Conservation (phyloP, 805 yeast species). For the Metschnikowia shivogae region DNA sequence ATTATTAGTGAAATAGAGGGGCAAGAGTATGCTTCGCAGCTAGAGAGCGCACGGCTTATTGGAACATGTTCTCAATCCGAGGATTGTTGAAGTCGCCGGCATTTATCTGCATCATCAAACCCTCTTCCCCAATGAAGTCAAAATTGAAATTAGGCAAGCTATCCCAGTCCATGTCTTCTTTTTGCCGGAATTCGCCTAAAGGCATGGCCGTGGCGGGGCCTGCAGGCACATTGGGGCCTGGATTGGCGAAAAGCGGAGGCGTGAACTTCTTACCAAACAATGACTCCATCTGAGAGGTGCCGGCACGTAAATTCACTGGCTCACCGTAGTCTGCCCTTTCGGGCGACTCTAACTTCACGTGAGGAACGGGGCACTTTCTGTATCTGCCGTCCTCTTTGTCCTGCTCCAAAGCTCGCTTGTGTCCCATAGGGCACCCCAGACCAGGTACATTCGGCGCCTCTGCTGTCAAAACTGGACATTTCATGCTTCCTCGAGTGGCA, state of each 20-base stretch:
- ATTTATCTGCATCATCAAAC: constrained; percentile 22
- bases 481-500: constrained; percentile 11
- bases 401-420: not conserved
- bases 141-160: constrained; percentile 26
- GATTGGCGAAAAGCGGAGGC: constrained; percentile 9
- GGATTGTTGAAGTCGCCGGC: constrained; percentile 13
- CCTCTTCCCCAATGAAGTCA: constrained; percentile 29
- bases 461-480: constrained; percentile 18
- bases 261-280: constrained; percentile 6
- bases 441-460: not conserved
- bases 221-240: not conserved
- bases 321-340: not conserved
- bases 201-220: not conserved
- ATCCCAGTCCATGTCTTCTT: constrained; percentile 17
- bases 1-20: too few relatives aligned
- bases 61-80: constrained; percentile 23
- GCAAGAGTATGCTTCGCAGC: too few relatives aligned
- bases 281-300: not conserved
- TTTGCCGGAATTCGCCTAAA: not conserved
- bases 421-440: not conserved
- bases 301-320: not conserved
- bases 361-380: constrained; percentile 1
- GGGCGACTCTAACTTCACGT: not conserved
- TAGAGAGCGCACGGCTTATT: constrained; percentile 7
- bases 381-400: not conserved